Evolutionary conservation across 2,329 filamentous ascomycete genomes (phyloP).

Genomic region (Fusarium vanettenii): DNA sequence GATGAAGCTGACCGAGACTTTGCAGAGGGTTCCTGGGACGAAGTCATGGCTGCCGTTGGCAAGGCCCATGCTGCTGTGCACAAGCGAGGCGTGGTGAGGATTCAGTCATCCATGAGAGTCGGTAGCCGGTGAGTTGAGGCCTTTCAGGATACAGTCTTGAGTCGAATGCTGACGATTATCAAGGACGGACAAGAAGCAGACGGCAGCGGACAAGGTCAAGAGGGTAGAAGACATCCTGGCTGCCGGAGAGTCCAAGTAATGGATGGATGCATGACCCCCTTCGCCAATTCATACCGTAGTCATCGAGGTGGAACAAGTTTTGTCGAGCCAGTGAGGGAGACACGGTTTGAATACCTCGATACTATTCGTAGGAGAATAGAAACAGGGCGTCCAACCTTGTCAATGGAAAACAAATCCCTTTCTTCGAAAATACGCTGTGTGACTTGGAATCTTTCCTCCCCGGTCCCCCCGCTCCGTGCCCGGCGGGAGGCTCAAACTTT

Average conservation of each 20-base stretch:
- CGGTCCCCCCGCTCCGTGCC: not conserved
- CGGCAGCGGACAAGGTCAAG: constrained; percentile 82
- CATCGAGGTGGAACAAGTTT: not conserved
- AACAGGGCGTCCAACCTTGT: not conserved
- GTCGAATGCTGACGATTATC: not conserved
- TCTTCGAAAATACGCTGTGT: not conserved
- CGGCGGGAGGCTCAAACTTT: not conserved
- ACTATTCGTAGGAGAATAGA: not conserved
- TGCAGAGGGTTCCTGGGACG: constrained; percentile 89
- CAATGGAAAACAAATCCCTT: not conserved
- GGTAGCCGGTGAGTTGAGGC: constrained; percentile 74
- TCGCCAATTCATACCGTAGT: not conserved
- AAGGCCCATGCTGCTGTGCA: constrained; percentile 86
- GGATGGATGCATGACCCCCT: not conserved
- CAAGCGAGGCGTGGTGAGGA: constrained; percentile 78
- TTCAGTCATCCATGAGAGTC: constrained; percentile 90
- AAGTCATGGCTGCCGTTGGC: constrained; percentile 86
- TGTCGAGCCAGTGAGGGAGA: not conserved
- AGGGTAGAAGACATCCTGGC: constrained; percentile 65
- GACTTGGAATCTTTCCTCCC: not conserved
- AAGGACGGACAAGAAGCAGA: constrained; percentile 88
- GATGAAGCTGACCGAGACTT: not conserved
- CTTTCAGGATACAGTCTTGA: not conserved
- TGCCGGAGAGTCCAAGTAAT: constrained; percentile 20
- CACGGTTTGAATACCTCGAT: not conserved